Conservation (phyloP, 2,329 filamentous ascomycete genomes). For the Botrytis deweyae region DNA sequence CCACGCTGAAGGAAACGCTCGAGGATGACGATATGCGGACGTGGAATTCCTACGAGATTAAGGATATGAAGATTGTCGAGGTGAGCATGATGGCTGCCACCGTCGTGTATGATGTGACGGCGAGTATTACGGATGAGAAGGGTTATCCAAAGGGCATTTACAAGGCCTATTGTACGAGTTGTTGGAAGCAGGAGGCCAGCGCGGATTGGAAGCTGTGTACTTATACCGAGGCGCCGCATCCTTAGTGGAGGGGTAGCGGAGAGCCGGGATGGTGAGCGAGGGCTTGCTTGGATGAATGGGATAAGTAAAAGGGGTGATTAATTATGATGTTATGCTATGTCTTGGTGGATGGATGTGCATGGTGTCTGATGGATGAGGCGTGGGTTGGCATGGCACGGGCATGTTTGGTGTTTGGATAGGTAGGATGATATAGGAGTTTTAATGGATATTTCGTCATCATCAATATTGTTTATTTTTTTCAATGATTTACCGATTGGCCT, state of each 20-base stretch:
- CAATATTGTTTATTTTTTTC: not conserved
- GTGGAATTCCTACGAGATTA: slow-evolving; percentile 17
- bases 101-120: slow-evolving; percentile 14
- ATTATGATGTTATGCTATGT: slow-evolving; percentile 7
- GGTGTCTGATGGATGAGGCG: slow-evolving; percentile 3
- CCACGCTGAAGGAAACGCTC: slow-evolving; percentile 17
- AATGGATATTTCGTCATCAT: slow-evolving; percentile 10
- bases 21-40: slow-evolving; percentile 20
- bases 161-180: slow-evolving; percentile 19
- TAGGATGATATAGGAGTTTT: slow-evolving; percentile 13
- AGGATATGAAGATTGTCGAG: slow-evolving; percentile 21
- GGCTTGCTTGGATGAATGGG: not conserved
- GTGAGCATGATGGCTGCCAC: slow-evolving; percentile 19
- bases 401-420: slow-evolving; percentile 11
- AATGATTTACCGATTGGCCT: not conserved
- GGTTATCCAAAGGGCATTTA: slow-evolving; percentile 7
- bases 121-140: slow-evolving; percentile 13
- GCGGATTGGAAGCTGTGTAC: slow-evolving; percentile 21
- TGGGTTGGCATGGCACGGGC: slow-evolving; percentile 13
- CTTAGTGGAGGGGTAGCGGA: not conserved
- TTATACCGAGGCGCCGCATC: slow-evolving; percentile 19
- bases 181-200: slow-evolving; percentile 19
- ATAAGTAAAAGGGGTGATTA: not conserved
- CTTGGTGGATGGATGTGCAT: slow-evolving; percentile 9
- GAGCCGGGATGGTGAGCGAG: not conserved